phyloP scores from a whole-genome alignment of 768 basidiomycete species.

The Naganishia antarctica region DNA sequence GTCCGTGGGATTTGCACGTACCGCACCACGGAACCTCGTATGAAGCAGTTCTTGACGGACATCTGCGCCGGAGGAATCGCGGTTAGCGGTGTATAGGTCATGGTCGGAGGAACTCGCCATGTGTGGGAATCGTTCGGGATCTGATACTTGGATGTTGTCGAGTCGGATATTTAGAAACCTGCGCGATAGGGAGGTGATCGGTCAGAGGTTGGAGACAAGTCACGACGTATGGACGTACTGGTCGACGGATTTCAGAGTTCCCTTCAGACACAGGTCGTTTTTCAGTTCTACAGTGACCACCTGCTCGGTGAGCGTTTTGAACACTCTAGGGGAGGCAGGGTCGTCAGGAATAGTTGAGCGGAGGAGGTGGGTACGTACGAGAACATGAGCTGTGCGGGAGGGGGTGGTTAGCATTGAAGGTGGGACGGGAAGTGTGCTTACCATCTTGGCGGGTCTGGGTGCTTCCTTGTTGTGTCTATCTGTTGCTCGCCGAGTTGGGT shows the following conservation, averaged over 20 bases:
- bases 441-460: constrained; percentile 17
- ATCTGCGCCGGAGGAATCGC: constrained; percentile 57
- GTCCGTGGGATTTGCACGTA: constrained; percentile 91
- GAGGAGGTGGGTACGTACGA: constrained; percentile 10
- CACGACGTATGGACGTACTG: constrained; percentile 82
- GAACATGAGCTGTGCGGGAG: constrained; percentile 30
- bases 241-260: constrained; percentile 93
- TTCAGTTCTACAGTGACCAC: constrained; percentile 95
- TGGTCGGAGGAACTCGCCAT: constrained; percentile 59
- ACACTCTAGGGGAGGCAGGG: constrained; percentile 71
- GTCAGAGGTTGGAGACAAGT: too few relatives aligned
- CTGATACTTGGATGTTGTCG: constrained; percentile 85
- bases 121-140: constrained; percentile 90
- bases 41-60: constrained; percentile 99
- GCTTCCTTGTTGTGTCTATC: too few relatives aligned
- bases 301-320: constrained; percentile 98
- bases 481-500: too few relatives aligned
- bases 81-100: background rate
- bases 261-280: constrained; percentile 95
- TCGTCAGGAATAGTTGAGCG: background rate
- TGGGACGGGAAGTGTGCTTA: background rate
- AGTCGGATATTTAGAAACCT: constrained; percentile 80
- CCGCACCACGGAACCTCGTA: constrained; percentile 94
- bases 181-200: background rate
- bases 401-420: background rate